Conservation (phyloP, 2,329 filamentous ascomycete genomes). For the Parastagonospora nodorum region DNA sequence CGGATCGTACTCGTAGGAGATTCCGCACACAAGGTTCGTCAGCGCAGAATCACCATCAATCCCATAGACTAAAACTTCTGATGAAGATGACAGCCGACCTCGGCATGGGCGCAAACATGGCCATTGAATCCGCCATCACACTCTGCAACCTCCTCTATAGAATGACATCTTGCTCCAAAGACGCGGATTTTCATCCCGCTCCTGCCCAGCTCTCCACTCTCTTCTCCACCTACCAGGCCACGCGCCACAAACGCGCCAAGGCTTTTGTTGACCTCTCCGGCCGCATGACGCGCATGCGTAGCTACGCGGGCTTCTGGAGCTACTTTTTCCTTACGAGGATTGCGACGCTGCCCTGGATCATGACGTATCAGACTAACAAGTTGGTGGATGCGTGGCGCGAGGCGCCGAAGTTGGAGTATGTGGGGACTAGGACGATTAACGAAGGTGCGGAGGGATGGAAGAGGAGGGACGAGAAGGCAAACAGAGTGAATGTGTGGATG, state of each 20-base stretch:
- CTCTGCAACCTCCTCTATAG: slow-evolving; percentile 21
- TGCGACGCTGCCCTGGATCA: slow-evolving; percentile 1
- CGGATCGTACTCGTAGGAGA: slow-evolving; percentile 51
- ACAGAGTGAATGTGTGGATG: neutral
- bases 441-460: slow-evolving; percentile 14
- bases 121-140: slow-evolving; percentile 22
- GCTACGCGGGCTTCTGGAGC: slow-evolving; percentile 12
- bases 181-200: slow-evolving; percentile 9
- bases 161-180: neutral
- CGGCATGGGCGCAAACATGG: slow-evolving; percentile 25
- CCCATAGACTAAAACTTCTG: too few species aligned
- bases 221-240: slow-evolving; percentile 17
- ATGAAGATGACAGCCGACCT: slow-evolving; percentile 24
- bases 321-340: slow-evolving; percentile 10
- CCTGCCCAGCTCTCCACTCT: slow-evolving; percentile 8
- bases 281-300: slow-evolving; percentile 11
- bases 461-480: neutral
- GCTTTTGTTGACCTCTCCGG: slow-evolving; percentile 12
- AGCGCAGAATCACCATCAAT: neutral
- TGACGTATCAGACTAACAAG: neutral
- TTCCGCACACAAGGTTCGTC: slow-evolving; percentile 48
- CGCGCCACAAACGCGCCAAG: slow-evolving; percentile 12
- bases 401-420: slow-evolving; percentile 19
- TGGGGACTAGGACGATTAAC: slow-evolving; percentile 16
- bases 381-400: slow-evolving; percentile 6